Evolutionary conservation across 2,329 filamentous ascomycete genomes (phyloP), one percentile per base, ranked within the genome.

Genomic region (Ambrosiella beaveri): DNA sequence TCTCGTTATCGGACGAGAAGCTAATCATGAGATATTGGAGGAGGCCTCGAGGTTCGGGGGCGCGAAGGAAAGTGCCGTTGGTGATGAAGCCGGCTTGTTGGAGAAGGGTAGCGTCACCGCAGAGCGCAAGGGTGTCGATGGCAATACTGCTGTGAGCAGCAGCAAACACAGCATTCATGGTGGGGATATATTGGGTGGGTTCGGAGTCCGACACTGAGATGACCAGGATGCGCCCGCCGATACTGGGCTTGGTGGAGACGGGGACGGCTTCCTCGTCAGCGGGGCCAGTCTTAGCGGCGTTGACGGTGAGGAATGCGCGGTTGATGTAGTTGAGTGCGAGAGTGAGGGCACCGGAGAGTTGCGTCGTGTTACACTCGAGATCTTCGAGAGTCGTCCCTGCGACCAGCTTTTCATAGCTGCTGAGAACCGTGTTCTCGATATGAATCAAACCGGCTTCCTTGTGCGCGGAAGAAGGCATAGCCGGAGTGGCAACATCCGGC

Each of bases 81-180:
- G 79, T 81, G 65, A 81, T 80, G 69, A 77, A 81, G 67, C 74
- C 75, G 12, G 93, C 93, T 71, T 98, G 93, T 67, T 98, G 91
- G 54, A 98, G 75, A 69, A 98, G 94, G 9, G 95, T 90, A 0
- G 91, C 88, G 64, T 88, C 81, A 19, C 88, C 88, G 47, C 85
- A 82, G 11, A 98, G 76, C 63, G 94, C 86, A 61, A 95, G 79
- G 39, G 95, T 91, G 69, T 98, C 93, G 65, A 98, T 89, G 27
- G 90, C 87, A 62, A 98, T 88, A 64, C 81, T 81, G 58, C 89
- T 79, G 63, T 91, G 84, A 66, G 95, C 87, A 60, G 91, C 93
- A 1, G 93, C 93, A 70, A 98, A 98, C 61, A 97, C 95, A 65
- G 85, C 81, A 72, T 98, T 98, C 93, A 98, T 98, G 64, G 95